Conservation (phyloP, 768 basidiomycete genomes). For the Kwoniella dejecticola region DNA sequence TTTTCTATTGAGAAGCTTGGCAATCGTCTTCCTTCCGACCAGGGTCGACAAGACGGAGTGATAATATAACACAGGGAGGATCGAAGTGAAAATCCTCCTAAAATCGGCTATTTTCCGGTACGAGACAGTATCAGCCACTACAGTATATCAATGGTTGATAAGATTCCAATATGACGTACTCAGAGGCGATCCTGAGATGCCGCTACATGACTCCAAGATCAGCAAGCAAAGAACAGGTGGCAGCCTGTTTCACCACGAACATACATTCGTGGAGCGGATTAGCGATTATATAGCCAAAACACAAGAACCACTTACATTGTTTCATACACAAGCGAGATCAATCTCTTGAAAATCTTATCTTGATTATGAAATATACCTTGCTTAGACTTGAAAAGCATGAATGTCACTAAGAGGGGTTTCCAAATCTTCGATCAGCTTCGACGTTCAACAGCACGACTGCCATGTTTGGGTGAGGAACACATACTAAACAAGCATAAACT, state of each 20-base stretch:
- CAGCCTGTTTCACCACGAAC: neutral
- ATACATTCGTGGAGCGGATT: neutral
- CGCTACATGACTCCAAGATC: neutral
- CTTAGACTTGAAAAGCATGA: slow-evolving; percentile 12
- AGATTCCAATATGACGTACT: neutral
- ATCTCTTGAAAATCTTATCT: neutral
- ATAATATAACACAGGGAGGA: slow-evolving; percentile 13
- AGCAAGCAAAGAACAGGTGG: slow-evolving; percentile 1
- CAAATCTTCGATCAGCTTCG: neutral
- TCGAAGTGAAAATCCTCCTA: slow-evolving; percentile 7
- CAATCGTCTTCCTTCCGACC: slow-evolving; percentile 4
- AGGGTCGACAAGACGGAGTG: slow-evolving; percentile 7
- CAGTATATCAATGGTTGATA: neutral
- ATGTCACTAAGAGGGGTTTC: neutral
- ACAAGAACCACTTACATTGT: neutral
- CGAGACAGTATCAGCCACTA: neutral
- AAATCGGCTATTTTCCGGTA: slow-evolving; percentile 14
- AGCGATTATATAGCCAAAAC: neutral
- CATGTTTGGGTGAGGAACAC: neutral
- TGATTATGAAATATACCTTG: slow-evolving; percentile 15
- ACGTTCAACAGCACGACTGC: neutral
- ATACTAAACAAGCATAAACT: slow-evolving; percentile 10
- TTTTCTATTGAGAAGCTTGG: neutral
- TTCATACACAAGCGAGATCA: slow-evolving; percentile 5
- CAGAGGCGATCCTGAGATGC: neutral